Evolutionary conservation across 495 filamentous ascomycete genomes (phyloP), one percentile per base, ranked within the genome.

Genomic region (Penicillium ucsense): DNA sequence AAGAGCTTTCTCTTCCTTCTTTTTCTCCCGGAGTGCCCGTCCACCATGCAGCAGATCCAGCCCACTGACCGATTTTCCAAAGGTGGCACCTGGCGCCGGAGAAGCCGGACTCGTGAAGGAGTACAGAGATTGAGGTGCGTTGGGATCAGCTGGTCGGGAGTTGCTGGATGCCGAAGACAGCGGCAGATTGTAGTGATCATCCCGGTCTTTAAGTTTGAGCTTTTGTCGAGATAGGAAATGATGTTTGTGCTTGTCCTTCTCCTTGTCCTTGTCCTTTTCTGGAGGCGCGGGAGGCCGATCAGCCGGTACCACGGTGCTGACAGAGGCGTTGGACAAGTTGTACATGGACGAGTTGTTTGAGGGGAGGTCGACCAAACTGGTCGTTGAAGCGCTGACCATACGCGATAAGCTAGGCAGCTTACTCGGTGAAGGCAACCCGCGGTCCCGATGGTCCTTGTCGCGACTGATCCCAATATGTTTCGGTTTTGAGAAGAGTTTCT

Each of bases 171-270:
- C 89, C 3, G 92, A 97, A 0, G 89, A 95, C 1, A 97, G 76
- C 3, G 81, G 78, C 3, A 89, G 76, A 34, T 85, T 75, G 46
- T 56, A 64, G 53, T 91, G 81, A 45, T 90, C 84, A 44, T 94
- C 88, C 49, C 80, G 83, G 45, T 84, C 84, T 56, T 84, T 90
- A 20, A 90, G 67, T 63, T 94, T 96, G 61, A 96, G 77, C 64
- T 95, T 95, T 67, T 94, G 88, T 39, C 92, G 76, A 3, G 88
- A 89, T 43, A 97, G 60, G 60, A 97, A 96, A 57, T 96, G 85
- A 53, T 83, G 82, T 51, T 80, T 83, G 54, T 85, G 80, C 59
- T 85, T 86, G 38, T 86, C 80, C 56, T 66, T 64, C 2, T 65
- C 63, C 38, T 66, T 70, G 41, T 68, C 71, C 41, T 65, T 66